phyloP scores from a whole-genome alignment of 106 monocot species.

The Hemerocallis citrina region DNA sequence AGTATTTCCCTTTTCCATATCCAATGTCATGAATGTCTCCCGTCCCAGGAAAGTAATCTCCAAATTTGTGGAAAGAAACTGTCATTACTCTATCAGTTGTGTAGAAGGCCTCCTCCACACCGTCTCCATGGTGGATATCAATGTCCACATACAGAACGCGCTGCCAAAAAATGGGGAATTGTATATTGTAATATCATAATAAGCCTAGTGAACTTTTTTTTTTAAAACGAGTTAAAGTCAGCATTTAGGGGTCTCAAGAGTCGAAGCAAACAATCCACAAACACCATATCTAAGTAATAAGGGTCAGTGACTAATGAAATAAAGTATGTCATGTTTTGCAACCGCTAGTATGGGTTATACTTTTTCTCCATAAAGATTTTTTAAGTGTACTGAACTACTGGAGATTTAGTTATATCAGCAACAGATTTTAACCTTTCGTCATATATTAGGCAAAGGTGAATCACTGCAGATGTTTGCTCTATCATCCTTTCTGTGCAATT shows the following conservation, averaged over 20 bases:
- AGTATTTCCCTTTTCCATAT: constrained; percentile 61
- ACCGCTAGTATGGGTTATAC: no score
- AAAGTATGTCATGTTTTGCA: no score
- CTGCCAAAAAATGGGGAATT: constrained; percentile 13
- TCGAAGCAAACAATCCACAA: neutral
- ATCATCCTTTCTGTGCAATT: no score
- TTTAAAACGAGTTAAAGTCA: neutral
- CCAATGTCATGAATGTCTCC: constrained; percentile 60
- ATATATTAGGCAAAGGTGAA: no score
- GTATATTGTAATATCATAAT: neutral
- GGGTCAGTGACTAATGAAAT: neutral
- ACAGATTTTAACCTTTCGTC: no score
- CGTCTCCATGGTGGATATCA: constrained; percentile 77
- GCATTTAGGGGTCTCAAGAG: no score
- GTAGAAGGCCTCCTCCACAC: constrained; percentile 76
- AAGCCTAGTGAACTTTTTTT: no score
- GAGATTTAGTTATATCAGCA: no score
- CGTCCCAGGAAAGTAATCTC: constrained; percentile 70
- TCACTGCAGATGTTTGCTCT: no score
- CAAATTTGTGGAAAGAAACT: constrained; percentile 72
- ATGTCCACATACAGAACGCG: constrained; percentile 72
- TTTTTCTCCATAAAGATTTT: no score
- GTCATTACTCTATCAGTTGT: constrained; percentile 80
- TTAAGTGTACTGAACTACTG: no score
- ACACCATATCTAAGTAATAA: neutral